These are phyloP conservation scores for Fraxinus xanthoxyloides DNA, from an alignment of 305 asterid species.

Conservation along the genomic window DNA sequence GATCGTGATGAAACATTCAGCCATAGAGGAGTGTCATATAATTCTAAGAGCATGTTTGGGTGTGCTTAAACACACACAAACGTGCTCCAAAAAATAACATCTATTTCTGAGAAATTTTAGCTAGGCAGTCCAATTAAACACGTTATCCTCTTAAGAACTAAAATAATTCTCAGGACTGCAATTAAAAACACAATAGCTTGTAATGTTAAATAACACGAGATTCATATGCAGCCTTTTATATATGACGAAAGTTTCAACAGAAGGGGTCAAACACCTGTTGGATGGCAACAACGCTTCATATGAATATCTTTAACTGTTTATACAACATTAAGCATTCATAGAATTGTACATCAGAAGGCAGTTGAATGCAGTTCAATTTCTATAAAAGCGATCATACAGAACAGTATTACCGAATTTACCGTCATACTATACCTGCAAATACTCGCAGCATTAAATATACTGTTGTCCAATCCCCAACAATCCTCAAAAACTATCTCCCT, in stretches of 20 bases:
- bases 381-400: slow-evolving; percentile 4
- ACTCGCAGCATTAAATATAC: slow-evolving; percentile 48
- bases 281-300: background rate
- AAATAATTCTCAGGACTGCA: background rate
- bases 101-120: background rate
- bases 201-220: background rate
- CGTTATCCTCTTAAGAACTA: background rate
- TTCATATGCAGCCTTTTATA: background rate
- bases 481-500: slow-evolving; percentile 56
- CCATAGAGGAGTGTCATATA: background rate
- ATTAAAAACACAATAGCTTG: background rate
- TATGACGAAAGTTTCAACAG: background rate
- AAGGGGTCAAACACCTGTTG: background rate
- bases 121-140: background rate
- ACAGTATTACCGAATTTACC: background rate
- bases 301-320: background rate
- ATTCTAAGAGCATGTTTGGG: background rate
- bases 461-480: slow-evolving; percentile 85
- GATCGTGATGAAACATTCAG: background rate
- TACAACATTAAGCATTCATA: background rate
- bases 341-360: background rate
- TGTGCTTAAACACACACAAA: background rate
- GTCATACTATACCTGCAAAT: slow-evolving; percentile 51
- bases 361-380: slow-evolving; percentile 4
- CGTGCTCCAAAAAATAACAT: background rate